Conservation (phyloP, 2,329 filamentous ascomycete genomes). For the Phaeophleospora eucalypticola region DNA sequence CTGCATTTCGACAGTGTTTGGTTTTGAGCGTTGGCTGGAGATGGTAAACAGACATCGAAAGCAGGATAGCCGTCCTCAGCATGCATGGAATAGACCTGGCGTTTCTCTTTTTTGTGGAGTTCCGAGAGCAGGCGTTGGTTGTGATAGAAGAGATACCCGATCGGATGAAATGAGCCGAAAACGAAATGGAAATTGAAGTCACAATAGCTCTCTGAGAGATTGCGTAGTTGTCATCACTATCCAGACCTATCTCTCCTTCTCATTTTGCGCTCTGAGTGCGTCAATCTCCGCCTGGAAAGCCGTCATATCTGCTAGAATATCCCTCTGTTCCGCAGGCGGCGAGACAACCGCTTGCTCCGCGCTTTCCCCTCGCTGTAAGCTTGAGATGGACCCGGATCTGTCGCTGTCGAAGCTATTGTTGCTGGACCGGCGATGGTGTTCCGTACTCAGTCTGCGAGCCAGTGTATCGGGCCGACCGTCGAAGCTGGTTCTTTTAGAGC, state of each 20-base stretch:
- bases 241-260: constrained; percentile 3
- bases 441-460: constrained; percentile 12
- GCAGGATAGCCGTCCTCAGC: background rate
- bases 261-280: constrained; percentile 19
- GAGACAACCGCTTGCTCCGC: constrained; percentile 9
- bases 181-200: too few relatives aligned
- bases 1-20: constrained; percentile 1
- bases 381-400: constrained; percentile 17
- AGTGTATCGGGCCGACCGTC: constrained; percentile 18
- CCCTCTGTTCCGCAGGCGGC: constrained; percentile 10
- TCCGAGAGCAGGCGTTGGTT: background rate
- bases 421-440: constrained; percentile 20
- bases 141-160: background rate
- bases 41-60: constrained; percentile 7
- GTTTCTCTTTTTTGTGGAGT: too few relatives aligned
- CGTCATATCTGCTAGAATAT: constrained; percentile 31
- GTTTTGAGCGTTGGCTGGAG: constrained; percentile 1
- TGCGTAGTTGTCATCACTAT: too few relatives aligned
- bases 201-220: too few relatives aligned
- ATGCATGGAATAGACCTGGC: background rate
- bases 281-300: constrained; percentile 33
- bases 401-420: constrained; percentile 24
- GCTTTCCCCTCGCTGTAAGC: constrained; percentile 17
- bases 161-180: too few relatives aligned
- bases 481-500: constrained; percentile 22